phyloP scores from a whole-genome alignment of 2,329 filamentous ascomycete genomes.

The Escovopsis sp. region DNA sequence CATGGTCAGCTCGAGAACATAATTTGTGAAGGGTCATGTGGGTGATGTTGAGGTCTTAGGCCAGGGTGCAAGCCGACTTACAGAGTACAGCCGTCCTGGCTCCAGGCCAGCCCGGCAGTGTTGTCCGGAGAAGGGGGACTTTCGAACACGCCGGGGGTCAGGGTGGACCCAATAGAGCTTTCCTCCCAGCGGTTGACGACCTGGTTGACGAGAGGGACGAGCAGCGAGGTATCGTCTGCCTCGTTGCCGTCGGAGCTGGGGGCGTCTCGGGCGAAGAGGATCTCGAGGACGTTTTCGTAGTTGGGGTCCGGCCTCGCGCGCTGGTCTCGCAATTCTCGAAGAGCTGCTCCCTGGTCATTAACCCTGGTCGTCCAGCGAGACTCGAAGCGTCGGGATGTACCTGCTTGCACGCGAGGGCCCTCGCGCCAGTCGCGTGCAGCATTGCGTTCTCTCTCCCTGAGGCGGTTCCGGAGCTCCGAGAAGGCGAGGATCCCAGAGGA shows the following conservation, averaged over 20 bases:
- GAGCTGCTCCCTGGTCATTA: slow-evolving; percentile 20
- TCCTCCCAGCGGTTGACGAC: slow-evolving; percentile 23
- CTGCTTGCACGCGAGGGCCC: slow-evolving; percentile 2
- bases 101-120: slow-evolving; percentile 47
- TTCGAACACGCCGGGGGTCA: slow-evolving; percentile 23
- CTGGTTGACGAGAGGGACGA: slow-evolving; percentile 23
- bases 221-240: slow-evolving; percentile 20
- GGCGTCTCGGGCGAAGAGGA: slow-evolving; percentile 20
- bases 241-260: slow-evolving; percentile 17
- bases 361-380: slow-evolving; percentile 19
- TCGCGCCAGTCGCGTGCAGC: slow-evolving; percentile 19
- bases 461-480: slow-evolving; percentile 20
- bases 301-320: slow-evolving; percentile 20
- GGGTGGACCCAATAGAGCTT: slow-evolving; percentile 17
- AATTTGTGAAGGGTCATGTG: too few species aligned
- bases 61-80: slow-evolving; percentile 28
- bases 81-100: slow-evolving; percentile 42
- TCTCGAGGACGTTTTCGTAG: slow-evolving; percentile 22
- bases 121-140: slow-evolving; percentile 35
- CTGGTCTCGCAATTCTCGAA: slow-evolving; percentile 20
- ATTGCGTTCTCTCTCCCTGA: slow-evolving; percentile 18
- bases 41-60: too few species aligned
- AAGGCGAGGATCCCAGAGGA: slow-evolving; percentile 25
- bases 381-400: slow-evolving; percentile 12
- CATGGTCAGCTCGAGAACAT: slow-evolving; percentile 10